phyloP scores from a whole-genome alignment of 257 asterid species.

The Mitragyna speciosa region DNA sequence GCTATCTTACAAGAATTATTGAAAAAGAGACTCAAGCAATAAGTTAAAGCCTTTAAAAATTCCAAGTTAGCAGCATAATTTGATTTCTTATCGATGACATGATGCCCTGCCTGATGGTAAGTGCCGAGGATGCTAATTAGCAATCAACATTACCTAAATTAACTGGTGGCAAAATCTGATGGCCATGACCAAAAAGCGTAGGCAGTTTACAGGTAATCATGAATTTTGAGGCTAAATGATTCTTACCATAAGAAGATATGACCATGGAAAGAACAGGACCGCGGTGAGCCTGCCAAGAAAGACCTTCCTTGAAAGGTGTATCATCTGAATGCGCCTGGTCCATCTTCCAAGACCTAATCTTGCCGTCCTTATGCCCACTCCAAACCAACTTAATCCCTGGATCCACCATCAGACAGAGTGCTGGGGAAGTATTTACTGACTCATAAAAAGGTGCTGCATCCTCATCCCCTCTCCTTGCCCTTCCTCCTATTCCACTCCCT shows the following conservation, averaged over 20 bases:
- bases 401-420: constrained; percentile 73
- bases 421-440: constrained; percentile 61
- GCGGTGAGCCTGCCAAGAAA: constrained; percentile 92
- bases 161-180: background rate
- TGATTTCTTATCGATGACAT: background rate
- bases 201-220: too few species aligned
- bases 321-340: constrained; percentile 60
- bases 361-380: constrained; percentile 98
- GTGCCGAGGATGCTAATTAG: background rate
- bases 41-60: background rate
- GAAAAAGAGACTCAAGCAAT: background rate
- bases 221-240: background rate
- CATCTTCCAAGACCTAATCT: constrained; percentile 85
- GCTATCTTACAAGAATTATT: background rate
- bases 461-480: constrained; percentile 85
- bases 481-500: constrained; percentile 63
- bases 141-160: background rate
- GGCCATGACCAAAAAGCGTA: too few species aligned
- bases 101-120: background rate
- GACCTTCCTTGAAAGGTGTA: constrained; percentile 66
- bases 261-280: constrained; percentile 74
- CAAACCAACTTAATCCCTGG: constrained; percentile 72
- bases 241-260: constrained; percentile 77
- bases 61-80: background rate
- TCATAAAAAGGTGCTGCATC: constrained; percentile 90